These are phyloP conservation scores for Nicotiana tabacum DNA, from an alignment of 257 asterid genomes.

Conservation along the genomic window DNA sequence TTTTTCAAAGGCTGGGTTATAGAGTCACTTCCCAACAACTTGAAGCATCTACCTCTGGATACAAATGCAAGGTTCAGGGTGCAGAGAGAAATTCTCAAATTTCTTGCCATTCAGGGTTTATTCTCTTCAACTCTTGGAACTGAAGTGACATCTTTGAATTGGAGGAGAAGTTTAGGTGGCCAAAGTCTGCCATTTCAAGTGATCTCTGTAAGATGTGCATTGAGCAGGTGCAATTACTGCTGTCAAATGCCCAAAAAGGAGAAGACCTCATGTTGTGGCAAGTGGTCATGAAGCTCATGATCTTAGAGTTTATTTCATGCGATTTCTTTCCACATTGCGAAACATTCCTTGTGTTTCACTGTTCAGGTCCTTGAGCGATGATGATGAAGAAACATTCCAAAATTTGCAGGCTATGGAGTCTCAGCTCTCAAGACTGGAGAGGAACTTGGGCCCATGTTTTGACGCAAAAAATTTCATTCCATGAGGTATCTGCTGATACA, in stretches of 20 bases:
- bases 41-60: constrained; percentile 66
- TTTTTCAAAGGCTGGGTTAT: constrained; percentile 70
- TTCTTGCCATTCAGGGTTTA: constrained; percentile 89
- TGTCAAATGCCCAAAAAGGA: constrained; percentile 74
- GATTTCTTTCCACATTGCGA: too few species aligned
- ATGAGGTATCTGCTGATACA: too few species aligned
- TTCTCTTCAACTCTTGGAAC: constrained; percentile 88
- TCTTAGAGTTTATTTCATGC: too few species aligned
- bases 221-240: constrained; percentile 78
- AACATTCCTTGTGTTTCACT: too few species aligned
- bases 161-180: constrained; percentile 89
- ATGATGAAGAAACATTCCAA: too few species aligned
- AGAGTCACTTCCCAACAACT: constrained; percentile 63
- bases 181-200: constrained; percentile 65
- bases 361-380: too few species aligned
- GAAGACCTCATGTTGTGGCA: constrained; percentile 39
- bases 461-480: too few species aligned
- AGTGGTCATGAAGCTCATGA: too few species aligned
- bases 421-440: too few species aligned
- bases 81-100: constrained; percentile 80
- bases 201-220: constrained; percentile 73
- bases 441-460: too few species aligned
- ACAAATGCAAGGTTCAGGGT: constrained; percentile 60
- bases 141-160: constrained; percentile 95
- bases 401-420: too few species aligned